Evolutionary conservation across 768 basidiomycete genomes (phyloP).

Genomic region (Kwoniella shandongensis): DNA sequence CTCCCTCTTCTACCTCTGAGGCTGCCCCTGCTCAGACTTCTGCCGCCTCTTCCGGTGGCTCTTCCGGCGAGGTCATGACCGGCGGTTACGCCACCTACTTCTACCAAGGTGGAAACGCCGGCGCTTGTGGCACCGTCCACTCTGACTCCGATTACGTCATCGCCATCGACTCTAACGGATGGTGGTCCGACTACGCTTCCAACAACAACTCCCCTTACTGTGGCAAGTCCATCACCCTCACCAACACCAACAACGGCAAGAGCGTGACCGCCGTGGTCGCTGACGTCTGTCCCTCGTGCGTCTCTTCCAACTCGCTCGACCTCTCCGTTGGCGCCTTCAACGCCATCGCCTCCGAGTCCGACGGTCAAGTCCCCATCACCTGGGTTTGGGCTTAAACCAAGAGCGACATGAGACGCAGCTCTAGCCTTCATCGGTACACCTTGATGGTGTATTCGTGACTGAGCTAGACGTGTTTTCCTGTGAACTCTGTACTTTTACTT

Average conservation of each 20-base stretch:
- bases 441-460: conserved; percentile 13
- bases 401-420: too few relatives aligned
- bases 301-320: conserved; percentile 64
- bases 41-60: conserved; percentile 29
- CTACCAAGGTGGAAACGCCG: conserved; percentile 69
- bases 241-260: conserved; percentile 63
- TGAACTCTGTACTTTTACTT: neutral
- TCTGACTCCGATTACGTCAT: conserved; percentile 58
- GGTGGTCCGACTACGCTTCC: conserved; percentile 59
- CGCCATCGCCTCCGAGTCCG: conserved; percentile 57
- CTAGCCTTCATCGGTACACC: neutral
- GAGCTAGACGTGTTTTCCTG: too few relatives aligned
- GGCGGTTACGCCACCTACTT: conserved; percentile 60
- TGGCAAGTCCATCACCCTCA: conserved; percentile 65
- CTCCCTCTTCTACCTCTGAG: conserved; percentile 20
- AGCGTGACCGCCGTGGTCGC: conserved; percentile 67
- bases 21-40: conserved; percentile 28
- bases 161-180: conserved; percentile 58
- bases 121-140: conserved; percentile 71
- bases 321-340: conserved; percentile 63
- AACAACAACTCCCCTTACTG: conserved; percentile 63
- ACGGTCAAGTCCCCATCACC: conserved; percentile 59
- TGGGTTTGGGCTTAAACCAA: conserved; percentile 25
- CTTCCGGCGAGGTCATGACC: conserved; percentile 30
- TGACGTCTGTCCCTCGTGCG: conserved; percentile 80